Base-by-base conservation (phyloP, 1,139 yeast genomes). In the Nakaseomyces bracarensis region DNA sequence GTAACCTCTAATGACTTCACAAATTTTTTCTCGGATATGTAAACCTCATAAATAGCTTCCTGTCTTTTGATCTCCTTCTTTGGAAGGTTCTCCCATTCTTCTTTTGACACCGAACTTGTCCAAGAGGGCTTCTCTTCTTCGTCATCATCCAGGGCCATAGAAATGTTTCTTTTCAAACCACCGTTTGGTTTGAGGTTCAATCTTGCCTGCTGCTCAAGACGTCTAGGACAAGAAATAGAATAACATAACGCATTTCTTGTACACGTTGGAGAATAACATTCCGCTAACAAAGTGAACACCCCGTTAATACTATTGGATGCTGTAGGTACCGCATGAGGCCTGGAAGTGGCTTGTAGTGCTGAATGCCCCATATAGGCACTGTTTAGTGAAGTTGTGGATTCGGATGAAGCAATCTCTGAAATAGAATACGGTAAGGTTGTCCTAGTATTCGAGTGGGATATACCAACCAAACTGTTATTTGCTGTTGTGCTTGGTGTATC, bases 261-360 rank as follows among this genome's bases (percentile, higher is more conserved):
- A 66, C 98, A 91, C 0, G 98, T 91, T 27, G 98, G 95, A 0
- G 96, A 87, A 58, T 91, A 91, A 65, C 98, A 91, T 55, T 89
- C 96, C 0, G 97, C 85, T 49, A 91, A 68, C 37, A 91, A 69
- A 1, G 96, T 89, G 60, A 91, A 93, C 4, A 91, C 95, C 52
- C 98, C 98, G 62, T 85, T 85, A 14, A 38, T 33, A 9, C 35
- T 30, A 22, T 30, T 31, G 16, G 35, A 26, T 14, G 36, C 40
- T 4, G 36, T 20, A 6, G 36, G 40, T 7, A 35, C 38, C n/a
- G 35, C 35, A 20, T 40, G 42, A 4, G 35, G 42, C 25, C 38
- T 36, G 11, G 36, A 33, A 6, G 38, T 23, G 3, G 29, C 27
- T 19, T 37, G 39, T 25, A 42, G n/a, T 39, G 39, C 31, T 39